Evolutionary conservation across 2,329 filamentous ascomycete species (phyloP), one percentile per base, ranked within the genome.

Genomic region (Arthrobotrys sinensis): DNA sequence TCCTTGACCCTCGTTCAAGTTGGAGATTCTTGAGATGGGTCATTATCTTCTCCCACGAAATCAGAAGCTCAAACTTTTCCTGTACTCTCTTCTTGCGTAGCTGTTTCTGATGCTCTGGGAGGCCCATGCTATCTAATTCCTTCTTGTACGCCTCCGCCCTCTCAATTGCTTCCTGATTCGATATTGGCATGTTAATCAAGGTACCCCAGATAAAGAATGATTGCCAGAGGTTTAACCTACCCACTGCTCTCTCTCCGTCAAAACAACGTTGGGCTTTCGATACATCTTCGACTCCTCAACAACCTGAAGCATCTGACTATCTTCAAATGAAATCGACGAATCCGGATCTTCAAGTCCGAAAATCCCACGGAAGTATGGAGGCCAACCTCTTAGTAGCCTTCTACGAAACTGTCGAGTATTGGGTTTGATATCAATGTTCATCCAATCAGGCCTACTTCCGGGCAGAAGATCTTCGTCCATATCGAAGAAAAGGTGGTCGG

Each of bases 201-300:
- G 32, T 28, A 32, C 19, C 2, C 16, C 8, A 38, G 12, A 38
- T 38, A 2, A 38, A 10, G 16, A 12, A 21, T 21, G 4, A 48
- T 6, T 11, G 3, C 43, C 8, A 50, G 5, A 14, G 4, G n/a
- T 11, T 28, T 34, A n/a, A 50, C 50, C 5, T 53, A 76, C 71
- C 63, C 46, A 3, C 11, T 19, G n/a, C 12, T 76, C 71, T 1
- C 14, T 16, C 1, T 32, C 12, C 2, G 52, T 64, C 45, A 76
- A 45, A 5, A n/a, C 19, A 2, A 64, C 11, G 11, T 64, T 55
- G 2, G 11, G 28, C 8, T 16, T 55, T 1, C 3, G 34, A 5
- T 62, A 40, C 36, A 68, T 43, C 24, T 55, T 76, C n/a, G 63
- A 72, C 4, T 36, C 16, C 46, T 57, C 46, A 3, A 72, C 19